phyloP scores from a whole-genome alignment of 2,329 filamentous ascomycete species.

The Xylariaceae sp. region DNA sequence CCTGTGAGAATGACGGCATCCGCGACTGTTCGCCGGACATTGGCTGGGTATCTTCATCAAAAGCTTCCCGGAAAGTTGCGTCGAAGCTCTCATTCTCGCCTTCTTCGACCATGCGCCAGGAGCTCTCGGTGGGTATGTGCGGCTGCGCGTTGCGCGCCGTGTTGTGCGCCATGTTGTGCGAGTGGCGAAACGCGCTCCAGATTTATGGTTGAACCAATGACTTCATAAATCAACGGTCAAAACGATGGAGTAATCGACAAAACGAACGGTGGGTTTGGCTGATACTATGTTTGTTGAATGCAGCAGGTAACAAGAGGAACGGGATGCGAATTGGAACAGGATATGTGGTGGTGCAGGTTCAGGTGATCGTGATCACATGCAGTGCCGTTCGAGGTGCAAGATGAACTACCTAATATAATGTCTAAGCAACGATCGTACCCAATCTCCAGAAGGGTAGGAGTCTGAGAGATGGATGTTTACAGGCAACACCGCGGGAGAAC shows the following conservation, averaged over 20 bases:
- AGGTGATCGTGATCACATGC: not conserved
- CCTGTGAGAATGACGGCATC: conserved; percentile 39
- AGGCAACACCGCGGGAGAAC: not conserved
- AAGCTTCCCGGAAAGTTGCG: conserved; percentile 45
- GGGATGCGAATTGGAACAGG: not conserved
- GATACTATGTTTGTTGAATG: not conserved
- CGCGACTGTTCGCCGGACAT: conserved; percentile 46
- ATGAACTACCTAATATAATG: not conserved
- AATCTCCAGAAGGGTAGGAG: not conserved
- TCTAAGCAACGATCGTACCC: not conserved
- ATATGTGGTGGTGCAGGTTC: not conserved
- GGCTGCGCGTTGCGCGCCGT: conserved; percentile 25
- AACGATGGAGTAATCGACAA: not conserved
- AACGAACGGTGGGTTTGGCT: not conserved
- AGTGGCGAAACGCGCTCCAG: not conserved
- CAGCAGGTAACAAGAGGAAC: not conserved
- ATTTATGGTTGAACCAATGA: not conserved
- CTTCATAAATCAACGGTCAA: not conserved
- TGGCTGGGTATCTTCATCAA: conserved; percentile 35
- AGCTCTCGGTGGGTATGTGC: conserved; percentile 44
- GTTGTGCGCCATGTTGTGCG: conserved; percentile 19
- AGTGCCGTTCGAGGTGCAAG: not conserved
- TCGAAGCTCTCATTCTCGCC: conserved; percentile 57
- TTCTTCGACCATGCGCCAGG: conserved; percentile 57
- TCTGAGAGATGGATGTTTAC: not conserved